Evolutionary conservation across 305 asterid genomes (phyloP).

Genomic region (Petunia hybrid): DNA sequence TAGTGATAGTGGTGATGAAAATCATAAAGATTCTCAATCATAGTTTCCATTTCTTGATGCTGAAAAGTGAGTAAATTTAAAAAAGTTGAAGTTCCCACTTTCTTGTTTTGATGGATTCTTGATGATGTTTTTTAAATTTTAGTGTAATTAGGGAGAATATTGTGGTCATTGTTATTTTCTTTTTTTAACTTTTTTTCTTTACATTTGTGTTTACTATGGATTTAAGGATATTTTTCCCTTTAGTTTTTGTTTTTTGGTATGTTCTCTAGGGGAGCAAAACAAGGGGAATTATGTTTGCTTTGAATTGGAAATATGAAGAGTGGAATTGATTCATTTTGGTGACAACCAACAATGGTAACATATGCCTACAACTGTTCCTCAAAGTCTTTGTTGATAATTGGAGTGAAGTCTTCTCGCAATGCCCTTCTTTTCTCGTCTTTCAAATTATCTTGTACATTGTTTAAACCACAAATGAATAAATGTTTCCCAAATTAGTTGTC

Average conservation of each 20-base stretch:
- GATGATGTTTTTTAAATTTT: not conserved
- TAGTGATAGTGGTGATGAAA: conserved; percentile 68
- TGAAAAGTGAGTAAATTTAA: not conserved
- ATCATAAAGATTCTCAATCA: conserved; percentile 46
- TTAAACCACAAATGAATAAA: no score
- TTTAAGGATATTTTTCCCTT: not conserved
- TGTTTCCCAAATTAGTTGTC: no score
- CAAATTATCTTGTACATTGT: not conserved
- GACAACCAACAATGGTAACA: not conserved
- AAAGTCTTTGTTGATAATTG: not conserved
- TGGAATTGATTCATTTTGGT: not conserved
- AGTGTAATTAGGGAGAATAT: not conserved
- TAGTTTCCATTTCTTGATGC: conserved; percentile 14
- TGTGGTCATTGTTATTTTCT: not conserved
- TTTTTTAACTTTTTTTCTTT: not conserved
- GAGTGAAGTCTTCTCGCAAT: not conserved
- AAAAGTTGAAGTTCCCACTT: not conserved
- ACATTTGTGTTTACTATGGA: not conserved
- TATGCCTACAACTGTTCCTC: not conserved
- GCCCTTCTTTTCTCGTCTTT: not conserved
- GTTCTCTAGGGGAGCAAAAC: no score
- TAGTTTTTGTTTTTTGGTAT: not conserved
- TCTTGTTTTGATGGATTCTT: not conserved
- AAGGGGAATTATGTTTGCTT: not conserved
- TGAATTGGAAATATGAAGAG: not conserved